phyloP scores from a whole-genome alignment of 768 basidiomycete genomes.

The Amanita jacksonii region DNA sequence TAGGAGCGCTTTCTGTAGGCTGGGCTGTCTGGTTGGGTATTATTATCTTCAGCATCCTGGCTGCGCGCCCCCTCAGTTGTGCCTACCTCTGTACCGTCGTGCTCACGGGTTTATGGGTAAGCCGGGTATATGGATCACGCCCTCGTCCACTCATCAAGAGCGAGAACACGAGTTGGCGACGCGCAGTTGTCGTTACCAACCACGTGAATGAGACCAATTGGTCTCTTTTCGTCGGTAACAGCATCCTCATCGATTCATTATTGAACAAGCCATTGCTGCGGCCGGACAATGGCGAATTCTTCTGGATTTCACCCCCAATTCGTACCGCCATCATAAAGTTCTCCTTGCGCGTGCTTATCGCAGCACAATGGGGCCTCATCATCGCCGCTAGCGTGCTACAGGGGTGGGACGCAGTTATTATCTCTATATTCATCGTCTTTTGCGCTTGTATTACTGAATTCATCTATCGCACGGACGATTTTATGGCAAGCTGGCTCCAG shows the following conservation, averaged over 20 bases:
- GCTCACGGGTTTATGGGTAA: not conserved
- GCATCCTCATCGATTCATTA: not conserved
- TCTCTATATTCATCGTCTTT: not conserved
- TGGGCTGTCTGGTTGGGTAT: no score
- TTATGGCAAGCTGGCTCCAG: not conserved
- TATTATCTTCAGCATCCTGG: not conserved
- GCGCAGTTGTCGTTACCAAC: not conserved
- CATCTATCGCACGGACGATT: not conserved
- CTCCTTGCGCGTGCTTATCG: not conserved
- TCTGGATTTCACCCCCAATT: no score
- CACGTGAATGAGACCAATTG: not conserved
- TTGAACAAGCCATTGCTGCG: not conserved
- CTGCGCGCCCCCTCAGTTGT: not conserved
- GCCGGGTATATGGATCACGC: not conserved
- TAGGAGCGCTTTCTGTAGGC: no score
- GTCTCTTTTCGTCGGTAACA: not conserved
- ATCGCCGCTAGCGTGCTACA: not conserved
- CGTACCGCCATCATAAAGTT: no score
- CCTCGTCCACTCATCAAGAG: not conserved
- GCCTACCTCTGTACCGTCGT: not conserved
- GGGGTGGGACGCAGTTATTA: not conserved
- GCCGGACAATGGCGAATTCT: not conserved
- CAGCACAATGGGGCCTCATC: not conserved
- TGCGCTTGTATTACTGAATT: not conserved
- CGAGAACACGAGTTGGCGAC: not conserved